phyloP scores from a whole-genome alignment of 495 filamentous ascomycete genomes.

The Friedmanniomyces simplex region DNA sequence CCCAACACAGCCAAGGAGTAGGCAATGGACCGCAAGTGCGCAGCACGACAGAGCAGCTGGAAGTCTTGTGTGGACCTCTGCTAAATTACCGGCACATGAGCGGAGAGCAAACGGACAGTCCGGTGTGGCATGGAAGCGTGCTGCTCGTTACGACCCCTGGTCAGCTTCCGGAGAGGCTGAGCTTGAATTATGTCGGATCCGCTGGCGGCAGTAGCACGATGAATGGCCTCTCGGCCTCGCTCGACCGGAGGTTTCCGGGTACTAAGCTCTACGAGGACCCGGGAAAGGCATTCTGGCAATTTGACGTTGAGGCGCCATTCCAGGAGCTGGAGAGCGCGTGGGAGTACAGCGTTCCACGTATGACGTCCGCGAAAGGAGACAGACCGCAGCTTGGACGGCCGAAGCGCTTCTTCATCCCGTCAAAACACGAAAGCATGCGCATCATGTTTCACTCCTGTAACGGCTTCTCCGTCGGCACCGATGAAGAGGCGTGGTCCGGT shows the following conservation, averaged over 20 bases:
- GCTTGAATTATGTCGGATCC: slow-evolving; percentile 38
- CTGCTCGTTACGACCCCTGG: slow-evolving; percentile 66
- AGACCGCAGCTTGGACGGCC: slow-evolving; percentile 26
- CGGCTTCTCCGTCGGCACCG: slow-evolving; percentile 87
- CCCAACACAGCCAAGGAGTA: slow-evolving; percentile 13
- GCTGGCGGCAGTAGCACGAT: slow-evolving; percentile 18
- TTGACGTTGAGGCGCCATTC: slow-evolving; percentile 52
- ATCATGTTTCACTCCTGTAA: slow-evolving; percentile 96
- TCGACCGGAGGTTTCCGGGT: slow-evolving; percentile 33
- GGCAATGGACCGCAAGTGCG: slow-evolving; percentile 25
- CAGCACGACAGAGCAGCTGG: slow-evolving; percentile 31
- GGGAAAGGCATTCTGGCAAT: slow-evolving; percentile 72
- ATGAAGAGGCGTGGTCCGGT: slow-evolving; percentile 74
- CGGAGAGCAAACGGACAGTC: slow-evolving; percentile 35
- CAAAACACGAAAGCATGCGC: slow-evolving; percentile 73
- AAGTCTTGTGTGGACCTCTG: slow-evolving; percentile 69
- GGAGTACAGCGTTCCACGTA: slow-evolving; percentile 46
- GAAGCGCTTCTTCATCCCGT: slow-evolving; percentile 60
- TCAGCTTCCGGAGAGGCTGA: slow-evolving; percentile 40
- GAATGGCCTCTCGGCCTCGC: slow-evolving; percentile 2
- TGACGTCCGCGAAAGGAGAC: slow-evolving; percentile 38
- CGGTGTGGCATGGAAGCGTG: slow-evolving; percentile 72
- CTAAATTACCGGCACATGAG: slow-evolving; percentile 81
- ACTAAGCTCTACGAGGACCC: slow-evolving; percentile 71
- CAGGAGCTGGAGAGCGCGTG: slow-evolving; percentile 45